These are phyloP conservation scores for Achaetomiella virescens DNA, from an alignment of 495 filamentous ascomycete species.

Conservation along the genomic window DNA sequence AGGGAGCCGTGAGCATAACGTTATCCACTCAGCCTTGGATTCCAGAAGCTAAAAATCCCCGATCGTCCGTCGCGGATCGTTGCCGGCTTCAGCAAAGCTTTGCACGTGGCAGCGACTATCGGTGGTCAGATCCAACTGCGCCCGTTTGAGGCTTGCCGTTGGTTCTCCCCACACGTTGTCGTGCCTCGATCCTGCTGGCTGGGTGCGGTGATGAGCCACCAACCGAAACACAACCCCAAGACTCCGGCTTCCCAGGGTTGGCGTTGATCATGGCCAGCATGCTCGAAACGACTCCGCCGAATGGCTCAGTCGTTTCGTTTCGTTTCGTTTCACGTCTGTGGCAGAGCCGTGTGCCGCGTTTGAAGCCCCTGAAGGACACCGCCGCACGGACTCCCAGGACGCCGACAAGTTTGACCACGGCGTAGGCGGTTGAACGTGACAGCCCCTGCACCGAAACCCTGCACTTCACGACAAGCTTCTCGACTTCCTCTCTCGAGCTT, in stretches of 20 bases:
- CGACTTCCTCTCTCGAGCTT: no score
- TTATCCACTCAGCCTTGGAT: background rate
- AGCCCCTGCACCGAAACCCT: background rate
- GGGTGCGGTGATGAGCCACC: background rate
- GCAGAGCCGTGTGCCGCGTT: constrained; percentile 4
- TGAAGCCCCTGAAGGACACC: constrained; percentile 12
- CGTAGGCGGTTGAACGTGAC: background rate
- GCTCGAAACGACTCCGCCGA: background rate
- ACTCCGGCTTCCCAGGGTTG: background rate
- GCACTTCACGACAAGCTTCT: no score
- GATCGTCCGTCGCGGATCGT: background rate
- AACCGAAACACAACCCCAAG: constrained; percentile 1
- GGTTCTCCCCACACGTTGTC: background rate
- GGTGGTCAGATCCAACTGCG: background rate
- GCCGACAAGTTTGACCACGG: background rate
- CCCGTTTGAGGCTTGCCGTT: background rate
- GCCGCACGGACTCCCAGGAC: constrained; percentile 4
- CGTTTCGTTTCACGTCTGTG: constrained; percentile 22
- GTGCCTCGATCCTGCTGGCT: background rate
- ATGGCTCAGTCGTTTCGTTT: constrained; percentile 1
- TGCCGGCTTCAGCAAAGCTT: background rate
- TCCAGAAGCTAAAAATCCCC: constrained; percentile 1
- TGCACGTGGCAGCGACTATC: background rate
- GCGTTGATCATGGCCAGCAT: background rate
- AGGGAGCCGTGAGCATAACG: background rate